Evolutionary conservation across 2,329 filamentous ascomycete genomes (phyloP).

Genomic region (Colletotrichum cuscutae): DNA sequence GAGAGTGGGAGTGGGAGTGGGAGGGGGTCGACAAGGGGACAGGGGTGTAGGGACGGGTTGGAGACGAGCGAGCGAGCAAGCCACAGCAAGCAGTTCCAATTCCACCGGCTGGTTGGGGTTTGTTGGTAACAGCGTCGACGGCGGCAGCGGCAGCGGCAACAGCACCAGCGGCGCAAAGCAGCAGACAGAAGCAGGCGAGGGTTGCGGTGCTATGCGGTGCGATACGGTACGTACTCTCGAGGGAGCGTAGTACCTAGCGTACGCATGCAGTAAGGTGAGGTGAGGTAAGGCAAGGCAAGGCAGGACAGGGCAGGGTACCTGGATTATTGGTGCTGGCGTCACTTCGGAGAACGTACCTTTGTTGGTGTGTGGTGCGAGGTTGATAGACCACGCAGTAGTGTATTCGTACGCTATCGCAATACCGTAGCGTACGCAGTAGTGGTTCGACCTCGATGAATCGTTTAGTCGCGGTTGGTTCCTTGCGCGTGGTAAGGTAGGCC

Average conservation of each 20-base stretch:
- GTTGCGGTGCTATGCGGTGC: neutral
- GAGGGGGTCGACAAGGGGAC: conserved; percentile 17
- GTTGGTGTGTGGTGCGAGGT: conserved; percentile 1
- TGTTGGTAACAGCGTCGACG: conserved; percentile 13
- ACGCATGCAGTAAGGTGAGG: conserved; percentile 9
- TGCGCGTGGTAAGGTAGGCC: conserved; percentile 3
- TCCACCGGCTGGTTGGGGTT: conserved; percentile 20
- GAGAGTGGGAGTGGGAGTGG: neutral
- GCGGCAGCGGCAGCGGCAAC: neutral
- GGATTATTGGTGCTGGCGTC: neutral
- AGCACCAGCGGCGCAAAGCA: neutral
- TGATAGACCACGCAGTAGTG: neutral
- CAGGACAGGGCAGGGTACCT: conserved; percentile 8
- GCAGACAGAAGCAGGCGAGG: neutral
- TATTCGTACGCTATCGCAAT: neutral
- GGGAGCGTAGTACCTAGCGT: neutral
- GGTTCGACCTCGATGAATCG: conserved; percentile 23
- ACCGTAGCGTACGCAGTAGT: neutral
- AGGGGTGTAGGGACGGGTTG: conserved; percentile 19
- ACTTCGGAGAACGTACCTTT: conserved; percentile 18
- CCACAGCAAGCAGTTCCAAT: conserved; percentile 17
- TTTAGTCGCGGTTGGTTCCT: conserved; percentile 15
- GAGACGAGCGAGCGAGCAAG: conserved; percentile 9
- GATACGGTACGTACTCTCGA: neutral
- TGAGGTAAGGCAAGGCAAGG: neutral